Evolutionary conservation across 768 basidiomycete species (phyloP), one percentile per base, ranked within the genome.

Genomic region (Coprinopsis cinerea): DNA sequence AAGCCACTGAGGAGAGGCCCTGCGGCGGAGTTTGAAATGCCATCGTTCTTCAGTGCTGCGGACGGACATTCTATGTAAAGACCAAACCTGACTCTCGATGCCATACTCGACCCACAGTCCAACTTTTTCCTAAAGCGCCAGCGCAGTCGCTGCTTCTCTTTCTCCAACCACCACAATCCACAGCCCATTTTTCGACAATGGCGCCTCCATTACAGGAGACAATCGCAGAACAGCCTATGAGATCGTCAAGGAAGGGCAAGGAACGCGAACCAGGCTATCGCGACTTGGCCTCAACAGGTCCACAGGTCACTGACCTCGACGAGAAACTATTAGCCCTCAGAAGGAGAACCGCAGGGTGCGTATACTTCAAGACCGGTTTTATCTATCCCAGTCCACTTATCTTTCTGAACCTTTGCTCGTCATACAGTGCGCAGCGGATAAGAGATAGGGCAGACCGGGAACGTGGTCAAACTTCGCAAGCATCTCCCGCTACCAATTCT

Each of bases 311-410:
- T 15, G 74, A 76, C 58, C 59, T 75, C 37, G 72, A 71, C 57
- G 81, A 86, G 59, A 77, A 74, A 54, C 73, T 92, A 39, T 72
- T 84, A 47, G 83, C 83, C 11, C 67, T 85, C 3, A 81, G 85
- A 61, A 75, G 90, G 17, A 79, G 72, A 55, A 79, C 72, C 28
- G 83, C 85, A 48, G 72, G 68, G 80, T 82, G 51, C 45, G 76
- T 74, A 2, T 40, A 27, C 20, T 44, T 37, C 36, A 35, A 24
- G 4, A 46, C 17, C 27, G 37, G 37, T 14, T 10, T 22, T 39
- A 37, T 28, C 44, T 1, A 35, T 22, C 11, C 51, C 23, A 28
- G n/a, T n/a, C n/a, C 15, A 41, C 52, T 27, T 11, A 27, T 4
- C 15, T 49, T 47, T 30, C 10, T 48, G 13, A 43, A 53, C 54